Base-by-base conservation (phyloP, 164 flowering plant species). In the Magnolia officinalis region DNA sequence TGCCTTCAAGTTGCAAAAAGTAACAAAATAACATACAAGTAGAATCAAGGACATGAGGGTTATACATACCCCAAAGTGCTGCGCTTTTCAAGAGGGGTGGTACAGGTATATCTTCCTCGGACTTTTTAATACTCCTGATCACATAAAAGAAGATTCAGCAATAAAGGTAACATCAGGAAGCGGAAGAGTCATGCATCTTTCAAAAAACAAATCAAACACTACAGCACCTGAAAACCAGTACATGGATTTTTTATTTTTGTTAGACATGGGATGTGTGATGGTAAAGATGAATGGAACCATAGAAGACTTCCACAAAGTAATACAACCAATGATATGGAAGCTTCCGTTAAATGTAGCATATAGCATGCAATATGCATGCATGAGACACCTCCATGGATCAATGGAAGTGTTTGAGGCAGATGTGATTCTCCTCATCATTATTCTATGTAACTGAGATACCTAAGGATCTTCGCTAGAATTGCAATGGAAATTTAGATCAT, bases 41-140 rank as follows among this genome's bases (percentile, higher is more conserved):
- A 23, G 31, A 70, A 70, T 19, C 26, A 50, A 4, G 24, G 45
- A 18, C 13, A 49, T 3, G 9, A n/a, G 21, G n/a, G 20, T 50
- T 13, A 72, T 23, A 51, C 76, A 77, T 83, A 92, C 98, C 98
- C 99, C 98, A 94, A 51, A 94, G 93, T 75, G 89, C 94, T 50
- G 99, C 98, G 84, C 98, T 94, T 85, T 90, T 83, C 64, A 94
- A n/a, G 55, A 96, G 92, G 80, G 98, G 98, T 50, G 98, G 99
- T 70, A 96, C 93, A 61, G 97, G 98, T 73, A 96, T 78, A 78
- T 96, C 98, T 74, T 91, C 90, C 67, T 94, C 97, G 26, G 97
- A 90, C 80, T 87, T 91, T 83, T 86, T 92, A 64, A 92, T 83
- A 79, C 83, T 91, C 92, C 99, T 96, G 86, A 75, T 49, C 61